Evolutionary conservation across 2,329 filamentous ascomycete species (phyloP), one percentile per base, ranked within the genome.

Genomic region (Fusarium verrucosum): DNA sequence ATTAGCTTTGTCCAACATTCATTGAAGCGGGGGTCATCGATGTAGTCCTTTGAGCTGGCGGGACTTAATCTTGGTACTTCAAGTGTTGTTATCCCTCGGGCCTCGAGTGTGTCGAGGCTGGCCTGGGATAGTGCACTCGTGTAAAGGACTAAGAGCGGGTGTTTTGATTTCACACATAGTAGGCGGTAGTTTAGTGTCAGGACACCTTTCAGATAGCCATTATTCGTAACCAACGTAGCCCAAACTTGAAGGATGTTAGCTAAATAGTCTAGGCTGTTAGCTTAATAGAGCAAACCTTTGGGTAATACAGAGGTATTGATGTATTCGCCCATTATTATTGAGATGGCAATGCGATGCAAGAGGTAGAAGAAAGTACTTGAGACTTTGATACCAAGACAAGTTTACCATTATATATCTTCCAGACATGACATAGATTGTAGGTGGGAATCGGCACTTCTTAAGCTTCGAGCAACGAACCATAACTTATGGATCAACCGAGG

Each of bases 161-260:
- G 47, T 13, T 16, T 38, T 2, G 61, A 65, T 10, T 47, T 47
- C 1, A 65, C 61, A 4, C 55, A 45, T 4, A 41, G 36, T 0
- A 65, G 17, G 14, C 61, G 51, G 2, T 65, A 45, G 1, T 50
- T 49, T 8, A 65, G 40, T 0, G 61, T 65, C 10, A 65, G 4
- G 11, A 65, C 61, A 4, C 61, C 61, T 7, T 60, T 59, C 2
- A 65, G 36, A 11, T 65, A 65, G 1, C 44, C 32, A 1, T 25
- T 30, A 1, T 65, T 61, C 1, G 61, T 65, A 2, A 65, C 61
- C 36, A 65, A 16, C 0, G 61, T 62, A 3, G 61, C 61, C 61
- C 61, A 65, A 4, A 51, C 61, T 65, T 10, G 1, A n/a, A 4
- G 2, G n/a, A 0, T 2, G 5, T 56, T 4, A 50, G 10, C 5